Evolutionary conservation across 495 filamentous ascomycete genomes (phyloP), one percentile per base, ranked within the genome.

Genomic region (Lophiostoma macrostomum): DNA sequence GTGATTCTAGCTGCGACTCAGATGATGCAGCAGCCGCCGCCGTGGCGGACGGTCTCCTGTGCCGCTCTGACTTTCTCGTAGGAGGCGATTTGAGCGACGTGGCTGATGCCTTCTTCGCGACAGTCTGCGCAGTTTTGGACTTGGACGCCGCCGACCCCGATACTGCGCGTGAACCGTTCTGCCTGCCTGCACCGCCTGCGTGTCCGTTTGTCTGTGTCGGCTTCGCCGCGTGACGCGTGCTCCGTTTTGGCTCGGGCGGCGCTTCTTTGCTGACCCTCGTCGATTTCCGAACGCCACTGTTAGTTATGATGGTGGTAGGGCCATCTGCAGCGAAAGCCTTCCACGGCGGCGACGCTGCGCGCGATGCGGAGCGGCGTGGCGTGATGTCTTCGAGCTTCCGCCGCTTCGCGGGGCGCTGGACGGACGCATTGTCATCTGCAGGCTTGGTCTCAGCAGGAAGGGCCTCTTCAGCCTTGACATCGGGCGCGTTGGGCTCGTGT

Each of bases 241-340:
- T 40, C 72, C 71, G 74, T 68, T 86, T 94, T 27, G 88, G 81
- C 47, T 28, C 32, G 16, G 44, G 55, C 35, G 32, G 53, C 42
- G 43, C 30, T 27, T 58, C 55, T 48, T 41, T 45, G 50, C 50
- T 68, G n/a, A 44, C 63, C 16, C 46, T 50, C 50, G 27, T 47
- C 41, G 54, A 70, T 68, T 89, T 93, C 48, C 93, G 80, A 56
- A 82, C 83, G 36, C 93, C 93, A 71, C 88, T 84, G 56, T 84
- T 82, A 20, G 84, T 69, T 58, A 95, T 88, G 0, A 64, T 49
- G 10, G 87, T 85, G 7, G 93, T 88, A 3, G 93, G 93, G 0
- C 91, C 94, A 35, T 95, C 88, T 22, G 82, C 86, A 37, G 86
- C 83, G 43, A 86, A 74, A 67, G 83, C 91, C 73, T 93, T 97